A percentile compares a stretch with the other conserved stretches of the same genome.
These are phyloP conservation scores for Cytospora paraplurivora DNA, from an alignment of 2,329 filamentous ascomycete genomes.

Conservation along the genomic window DNA sequence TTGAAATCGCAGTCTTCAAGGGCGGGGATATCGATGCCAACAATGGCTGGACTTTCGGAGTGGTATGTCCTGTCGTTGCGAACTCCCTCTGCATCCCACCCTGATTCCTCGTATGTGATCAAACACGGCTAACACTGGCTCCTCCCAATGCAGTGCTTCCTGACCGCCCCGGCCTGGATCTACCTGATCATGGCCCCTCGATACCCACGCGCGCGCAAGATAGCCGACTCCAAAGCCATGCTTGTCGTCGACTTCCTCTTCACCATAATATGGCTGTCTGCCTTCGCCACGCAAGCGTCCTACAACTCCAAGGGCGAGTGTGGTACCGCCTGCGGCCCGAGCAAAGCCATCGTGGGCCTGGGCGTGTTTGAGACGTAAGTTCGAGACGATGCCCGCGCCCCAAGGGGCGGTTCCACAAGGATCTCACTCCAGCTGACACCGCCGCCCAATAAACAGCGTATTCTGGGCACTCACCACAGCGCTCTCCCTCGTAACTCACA, in stretches of 20 bases:
- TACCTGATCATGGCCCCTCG: constrained; percentile 67
- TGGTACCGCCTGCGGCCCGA: constrained; percentile 58
- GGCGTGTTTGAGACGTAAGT: constrained; percentile 65
- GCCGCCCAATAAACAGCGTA: constrained; percentile 45
- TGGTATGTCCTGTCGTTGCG: constrained; percentile 61
- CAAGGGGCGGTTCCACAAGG: constrained; percentile 7
- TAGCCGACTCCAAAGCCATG: constrained; percentile 65
- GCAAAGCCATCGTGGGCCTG: constrained; percentile 64
- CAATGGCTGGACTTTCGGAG: constrained; percentile 64
- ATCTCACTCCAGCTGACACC: constrained; percentile 23
- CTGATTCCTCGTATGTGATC: neutral
- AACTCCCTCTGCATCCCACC: neutral
- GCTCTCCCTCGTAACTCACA: constrained; percentile 61
- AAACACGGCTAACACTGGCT: constrained; percentile 10
- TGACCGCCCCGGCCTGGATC: constrained; percentile 64
- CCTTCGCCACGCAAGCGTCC: constrained; percentile 65
- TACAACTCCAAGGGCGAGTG: constrained; percentile 62
- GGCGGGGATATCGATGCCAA: constrained; percentile 55
- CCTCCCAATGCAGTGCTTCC: constrained; percentile 56
- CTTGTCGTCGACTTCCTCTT: constrained; percentile 59
- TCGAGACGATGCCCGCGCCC: neutral
- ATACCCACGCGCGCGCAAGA: constrained; percentile 61
- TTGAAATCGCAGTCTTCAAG: constrained; percentile 63
- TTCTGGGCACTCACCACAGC: constrained; percentile 56
- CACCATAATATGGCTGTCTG: constrained; percentile 65